Base-by-base conservation (phyloP, 495 filamentous ascomycete species). In the Halenospora varia region DNA sequence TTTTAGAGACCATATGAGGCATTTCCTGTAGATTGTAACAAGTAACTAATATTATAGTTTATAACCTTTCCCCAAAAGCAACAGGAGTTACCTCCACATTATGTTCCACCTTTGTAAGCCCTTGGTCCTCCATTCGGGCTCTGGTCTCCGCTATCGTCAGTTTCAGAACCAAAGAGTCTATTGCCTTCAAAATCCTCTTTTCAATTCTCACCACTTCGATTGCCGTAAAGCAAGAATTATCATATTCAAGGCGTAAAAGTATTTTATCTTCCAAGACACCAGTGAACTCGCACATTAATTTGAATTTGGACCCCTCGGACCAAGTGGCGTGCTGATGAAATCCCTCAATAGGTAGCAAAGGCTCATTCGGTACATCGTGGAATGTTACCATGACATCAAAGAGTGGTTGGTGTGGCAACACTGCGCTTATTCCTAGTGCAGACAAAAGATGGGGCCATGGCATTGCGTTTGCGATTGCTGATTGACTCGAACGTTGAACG, bases 341-440 rank as follows among this genome's bases (percentile, higher is more conserved):
- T 4, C 59, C 66, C 6, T 24, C n/a, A n/a, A 69, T 51, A 0
- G 22, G n/a, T 9, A 62, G 40, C 18, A 40, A 18, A 19, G 56
- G n/a, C 22, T 25, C 50, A 2, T 49, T 10, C 6, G 35, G 3
- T 1, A 11, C 42, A 10, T 69, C 59, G 45, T 72, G 70, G 58
- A 70, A 69, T 11, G 70, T 67, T 2, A 72, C 68, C 62, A 70
- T 67, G n/a, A 61, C 57, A 45, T 72, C 68, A 23, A 69, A 64
- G 6, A 72, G 17, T 0, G 66, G 63, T 35, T 72, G 61, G 23
- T 65, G 58, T 1, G 68, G 69, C 44, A 52, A 63, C 6, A 62
- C 29, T 0, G 66, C 42, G 8, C n/a, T 22, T 24, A 64, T 48
- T 3, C 26, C 45, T 1, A 72, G 59, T 44, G 64, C 60, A 13